These are phyloP conservation scores for Colletotrichum sp. DNA, from an alignment of 2,329 filamentous ascomycete genomes.

Conservation along the genomic window DNA sequence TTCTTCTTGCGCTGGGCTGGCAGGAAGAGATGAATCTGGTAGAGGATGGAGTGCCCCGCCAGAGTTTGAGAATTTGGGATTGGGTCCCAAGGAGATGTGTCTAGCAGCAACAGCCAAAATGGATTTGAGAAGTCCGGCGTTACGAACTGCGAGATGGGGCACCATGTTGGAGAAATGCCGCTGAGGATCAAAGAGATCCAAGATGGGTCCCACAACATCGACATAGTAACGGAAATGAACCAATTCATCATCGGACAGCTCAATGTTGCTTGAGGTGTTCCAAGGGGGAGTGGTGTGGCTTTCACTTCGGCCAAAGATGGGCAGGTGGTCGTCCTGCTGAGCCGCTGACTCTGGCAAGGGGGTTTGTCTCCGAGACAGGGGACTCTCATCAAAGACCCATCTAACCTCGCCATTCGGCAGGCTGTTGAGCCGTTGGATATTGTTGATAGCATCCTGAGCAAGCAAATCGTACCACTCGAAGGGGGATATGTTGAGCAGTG, in stretches of 20 bases:
- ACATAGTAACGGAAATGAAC: constrained; percentile 18
- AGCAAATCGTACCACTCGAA: constrained; percentile 18
- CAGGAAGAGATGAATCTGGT: neutral
- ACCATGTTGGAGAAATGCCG: constrained; percentile 20
- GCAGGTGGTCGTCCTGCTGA: neutral
- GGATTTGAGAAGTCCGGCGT: constrained; percentile 20
- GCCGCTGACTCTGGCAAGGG: constrained; percentile 1
- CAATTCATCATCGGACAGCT: neutral
- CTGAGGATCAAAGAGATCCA: constrained; percentile 21
- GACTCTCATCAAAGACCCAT: constrained; percentile 9
- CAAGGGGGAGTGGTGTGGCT: neutral
- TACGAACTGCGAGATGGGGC: constrained; percentile 18
- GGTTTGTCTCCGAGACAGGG: constrained; percentile 9
- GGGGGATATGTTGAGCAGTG: constrained; percentile 11
- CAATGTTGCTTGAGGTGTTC: constrained; percentile 5
- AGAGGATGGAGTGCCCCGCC: neutral
- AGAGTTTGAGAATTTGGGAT: neutral
- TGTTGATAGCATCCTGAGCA: constrained; percentile 10
- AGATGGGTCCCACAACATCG: constrained; percentile 15
- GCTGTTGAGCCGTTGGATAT: constrained; percentile 7
- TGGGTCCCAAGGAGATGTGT: neutral
- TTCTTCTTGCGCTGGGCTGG: neutral
- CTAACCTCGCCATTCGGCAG: neutral
- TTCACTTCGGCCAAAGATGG: neutral
- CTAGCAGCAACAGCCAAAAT: constrained; percentile 18